A percentile compares a stretch with the other conserved stretches of the same genome.
phyloP scores from a whole-genome alignment of 805 yeast genomes.

The Candida michaelii region DNA sequence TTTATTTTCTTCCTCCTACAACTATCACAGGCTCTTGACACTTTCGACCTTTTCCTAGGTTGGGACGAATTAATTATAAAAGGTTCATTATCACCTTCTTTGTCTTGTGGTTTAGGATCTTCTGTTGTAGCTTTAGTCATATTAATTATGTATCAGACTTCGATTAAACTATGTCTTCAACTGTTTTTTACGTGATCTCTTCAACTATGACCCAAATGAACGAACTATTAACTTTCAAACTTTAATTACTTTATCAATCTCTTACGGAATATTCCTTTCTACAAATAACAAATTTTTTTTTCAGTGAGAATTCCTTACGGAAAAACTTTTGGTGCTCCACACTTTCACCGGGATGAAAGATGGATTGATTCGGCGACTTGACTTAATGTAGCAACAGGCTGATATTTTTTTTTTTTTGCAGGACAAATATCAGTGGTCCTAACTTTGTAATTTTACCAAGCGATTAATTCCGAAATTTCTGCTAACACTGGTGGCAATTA shows the following conservation, averaged over 20 bases:
- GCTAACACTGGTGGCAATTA: no score
- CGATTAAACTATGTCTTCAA: no score
- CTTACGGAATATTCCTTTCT: background rate
- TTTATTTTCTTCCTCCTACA: constrained; percentile 72
- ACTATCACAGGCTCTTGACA: constrained; percentile 79
- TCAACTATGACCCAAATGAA: background rate
- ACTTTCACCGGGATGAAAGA: constrained; percentile 9
- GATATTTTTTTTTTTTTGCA: background rate
- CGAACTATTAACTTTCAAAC: background rate
- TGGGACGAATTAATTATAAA: constrained; percentile 6
- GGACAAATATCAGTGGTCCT: background rate
- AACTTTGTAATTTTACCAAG: background rate
- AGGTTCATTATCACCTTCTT: background rate
- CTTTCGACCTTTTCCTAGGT: constrained; percentile 64
- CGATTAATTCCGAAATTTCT: background rate
- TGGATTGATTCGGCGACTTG: background rate
- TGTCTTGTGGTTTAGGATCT: constrained; percentile 12
- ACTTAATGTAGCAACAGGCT: background rate
- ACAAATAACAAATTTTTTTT: background rate
- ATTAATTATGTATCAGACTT: no score
- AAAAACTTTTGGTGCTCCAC: constrained; percentile 10
- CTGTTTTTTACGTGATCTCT: no score
- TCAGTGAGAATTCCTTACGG: constrained; percentile 10
- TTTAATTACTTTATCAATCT: no score
- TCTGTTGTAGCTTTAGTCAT: constrained; percentile 10